Evolutionary conservation across 1,284 basidiomycete species (phyloP).

Genomic region (Rhodofomes roseus): DNA sequence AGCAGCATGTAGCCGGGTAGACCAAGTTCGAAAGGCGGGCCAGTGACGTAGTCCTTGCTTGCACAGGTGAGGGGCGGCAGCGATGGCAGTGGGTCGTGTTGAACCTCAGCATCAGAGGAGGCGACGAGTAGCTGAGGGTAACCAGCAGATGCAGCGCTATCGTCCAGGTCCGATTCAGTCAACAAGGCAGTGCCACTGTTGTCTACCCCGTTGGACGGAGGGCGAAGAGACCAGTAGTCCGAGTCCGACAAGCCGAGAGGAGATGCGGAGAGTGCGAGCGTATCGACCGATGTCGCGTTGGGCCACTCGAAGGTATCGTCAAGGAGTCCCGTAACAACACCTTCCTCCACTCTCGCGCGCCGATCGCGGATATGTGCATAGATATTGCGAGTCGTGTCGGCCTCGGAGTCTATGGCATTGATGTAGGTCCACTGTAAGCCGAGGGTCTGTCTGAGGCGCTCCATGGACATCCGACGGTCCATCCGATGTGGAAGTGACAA

Average conservation of each 20-base stretch:
- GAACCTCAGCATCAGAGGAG: neutral
- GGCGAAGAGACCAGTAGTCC: slow-evolving; percentile 27
- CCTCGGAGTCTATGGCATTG: slow-evolving; percentile 41
- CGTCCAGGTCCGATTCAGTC: neutral
- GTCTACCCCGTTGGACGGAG: neutral
- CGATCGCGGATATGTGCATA: slow-evolving; percentile 36
- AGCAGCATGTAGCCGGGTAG: slow-evolving; percentile 48
- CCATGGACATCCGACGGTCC: slow-evolving; percentile 55
- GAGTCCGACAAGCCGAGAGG: slow-evolving; percentile 31
- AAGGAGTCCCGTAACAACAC: neutral
- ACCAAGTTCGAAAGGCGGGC: slow-evolving; percentile 34
- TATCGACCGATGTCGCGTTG: slow-evolving; percentile 29
- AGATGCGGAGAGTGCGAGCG: slow-evolving; percentile 21
- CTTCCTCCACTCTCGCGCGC: slow-evolving; percentile 21
- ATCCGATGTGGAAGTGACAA: slow-evolving; percentile 51
- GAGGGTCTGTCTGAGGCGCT: slow-evolving; percentile 40
- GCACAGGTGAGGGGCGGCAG: slow-evolving; percentile 44
- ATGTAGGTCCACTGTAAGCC: slow-evolving; percentile 50
- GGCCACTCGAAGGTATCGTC: slow-evolving; percentile 38
- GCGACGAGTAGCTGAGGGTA: neutral
- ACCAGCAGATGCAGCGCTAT: neutral
- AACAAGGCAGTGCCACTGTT: neutral
- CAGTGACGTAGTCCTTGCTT: slow-evolving; percentile 36
- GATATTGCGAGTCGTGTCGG: slow-evolving; percentile 37
- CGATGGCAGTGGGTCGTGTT: neutral